Base-by-base conservation (phyloP, 192 early-diverging fungal genomes). In the Cladochytrium replicatum region DNA sequence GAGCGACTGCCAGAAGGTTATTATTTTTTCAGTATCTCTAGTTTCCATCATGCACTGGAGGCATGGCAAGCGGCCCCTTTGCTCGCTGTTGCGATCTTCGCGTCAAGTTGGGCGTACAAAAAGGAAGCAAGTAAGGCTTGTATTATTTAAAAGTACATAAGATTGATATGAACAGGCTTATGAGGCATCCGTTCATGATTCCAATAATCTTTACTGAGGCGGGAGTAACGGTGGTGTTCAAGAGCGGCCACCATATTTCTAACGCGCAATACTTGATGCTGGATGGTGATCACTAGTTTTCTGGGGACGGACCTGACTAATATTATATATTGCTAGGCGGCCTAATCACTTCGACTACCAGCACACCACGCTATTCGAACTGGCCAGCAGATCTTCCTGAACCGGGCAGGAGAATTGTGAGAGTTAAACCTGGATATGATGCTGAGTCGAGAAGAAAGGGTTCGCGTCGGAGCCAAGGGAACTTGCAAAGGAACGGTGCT, bases 31-130 rank as follows among this genome's bases (percentile, higher is more conserved):
- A 78, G 68, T 32, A 83, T 89, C 48, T 29, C 64, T 1, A 69
- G 85, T 2, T 78, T 89, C 60, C 86, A 89, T 50, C 86, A 89
- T 53, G 86, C 81, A 15, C 53, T 85, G 23, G 78, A 82, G 51
- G 86, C 86, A 6, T 85, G 84, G 55, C 63, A 71, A 34, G 66
- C 87, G 15, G 75, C 83, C 7, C 73, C 67, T 8, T 61, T 83
- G 29, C 52, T 87, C 1, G 77, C 83, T 1, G 68, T 78, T 31
- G 85, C 84, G 15, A 75, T 80, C 11, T 88, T 86, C 58, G 77
- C 77, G 15, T 70, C 72, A 50, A 52, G 67, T 17, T 80, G 72
- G 70, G 72, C 31, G 0, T 49, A 13, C 9, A 8, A 23, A 48
- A 15, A 8, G 11, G 57, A 28, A 5, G 38, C 5, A 23, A 24